These are phyloP conservation scores for Mucor mucedo DNA, from an alignment of 371 early-diverging fungal genomes.

Conservation along the genomic window DNA sequence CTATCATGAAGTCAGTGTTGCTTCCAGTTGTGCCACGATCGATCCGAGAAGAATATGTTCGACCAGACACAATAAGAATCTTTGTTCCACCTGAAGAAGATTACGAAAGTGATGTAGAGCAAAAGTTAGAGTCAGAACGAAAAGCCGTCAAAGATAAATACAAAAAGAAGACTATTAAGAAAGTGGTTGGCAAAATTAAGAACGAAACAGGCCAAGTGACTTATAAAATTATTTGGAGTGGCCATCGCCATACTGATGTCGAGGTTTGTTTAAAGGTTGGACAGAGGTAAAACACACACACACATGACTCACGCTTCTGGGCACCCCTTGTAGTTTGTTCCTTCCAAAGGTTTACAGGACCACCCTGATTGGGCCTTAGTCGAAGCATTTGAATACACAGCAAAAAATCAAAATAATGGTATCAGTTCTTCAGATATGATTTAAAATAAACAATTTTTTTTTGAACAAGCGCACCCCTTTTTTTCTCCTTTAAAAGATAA, in stretches of 20 bases:
- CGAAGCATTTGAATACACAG: constrained; percentile 21
- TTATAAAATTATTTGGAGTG: constrained; percentile 13
- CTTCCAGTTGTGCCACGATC: constrained; percentile 15
- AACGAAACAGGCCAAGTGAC: constrained; percentile 19
- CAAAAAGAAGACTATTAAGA: constrained; percentile 11
- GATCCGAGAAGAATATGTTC: constrained; percentile 10
- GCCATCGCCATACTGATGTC: neutral
- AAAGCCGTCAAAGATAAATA: constrained; percentile 3
- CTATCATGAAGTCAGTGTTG: constrained; percentile 3
- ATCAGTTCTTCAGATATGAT: neutral
- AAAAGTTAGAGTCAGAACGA: neutral
- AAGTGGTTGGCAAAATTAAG: constrained; percentile 10
- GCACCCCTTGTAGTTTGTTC: constrained; percentile 5
- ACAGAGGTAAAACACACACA: too few species aligned
- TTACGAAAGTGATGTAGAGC: constrained; percentile 24
- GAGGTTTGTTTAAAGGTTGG: constrained; percentile 5
- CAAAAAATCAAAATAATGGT: neutral
- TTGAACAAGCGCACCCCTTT: neutral
- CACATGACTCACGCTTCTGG: too few species aligned
- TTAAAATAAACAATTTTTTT: neutral
- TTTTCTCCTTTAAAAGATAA: neutral
- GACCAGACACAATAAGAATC: constrained; percentile 23
- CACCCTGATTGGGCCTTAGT: constrained; percentile 28
- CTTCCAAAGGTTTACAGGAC: constrained; percentile 22
- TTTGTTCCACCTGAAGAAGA: constrained; percentile 20